Evolutionary conservation across 2,329 filamentous ascomycete species (phyloP).

Genomic region (Stachybotrys elegans): DNA sequence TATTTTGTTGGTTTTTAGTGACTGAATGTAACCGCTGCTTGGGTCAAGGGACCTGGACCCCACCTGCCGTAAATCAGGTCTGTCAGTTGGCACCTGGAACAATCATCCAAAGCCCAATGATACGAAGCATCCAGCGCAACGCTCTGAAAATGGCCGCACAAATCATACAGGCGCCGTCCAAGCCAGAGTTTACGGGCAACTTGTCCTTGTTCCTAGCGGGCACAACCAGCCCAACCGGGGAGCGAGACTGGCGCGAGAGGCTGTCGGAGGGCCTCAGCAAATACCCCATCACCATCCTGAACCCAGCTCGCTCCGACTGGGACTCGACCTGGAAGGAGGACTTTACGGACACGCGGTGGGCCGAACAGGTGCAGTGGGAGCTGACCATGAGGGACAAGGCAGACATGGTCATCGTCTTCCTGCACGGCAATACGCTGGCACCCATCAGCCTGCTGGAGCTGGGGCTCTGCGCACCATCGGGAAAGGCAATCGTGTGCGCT

Average conservation of each 20-base stretch:
- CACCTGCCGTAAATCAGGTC: too few relatives aligned
- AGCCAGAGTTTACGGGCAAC: constrained; percentile 8
- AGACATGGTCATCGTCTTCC: constrained; percentile 52
- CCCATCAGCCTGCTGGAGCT: constrained; percentile 58
- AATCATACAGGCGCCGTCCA: constrained; percentile 23
- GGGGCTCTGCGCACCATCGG: constrained; percentile 42
- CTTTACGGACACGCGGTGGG: constrained; percentile 38
- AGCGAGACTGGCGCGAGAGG: constrained; percentile 45
- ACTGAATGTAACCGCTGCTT: not conserved
- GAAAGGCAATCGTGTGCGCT: constrained; percentile 49
- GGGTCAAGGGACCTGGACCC: not conserved
- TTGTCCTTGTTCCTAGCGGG: constrained; percentile 53
- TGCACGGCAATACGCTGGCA: constrained; percentile 45
- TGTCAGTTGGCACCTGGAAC: not conserved
- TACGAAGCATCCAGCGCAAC: not conserved
- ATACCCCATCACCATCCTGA: constrained; percentile 47
- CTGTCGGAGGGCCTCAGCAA: constrained; percentile 35
- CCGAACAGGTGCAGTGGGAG: constrained; percentile 57
- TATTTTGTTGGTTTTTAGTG: not conserved
- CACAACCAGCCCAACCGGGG: constrained; percentile 38
- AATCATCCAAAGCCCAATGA: not conserved
- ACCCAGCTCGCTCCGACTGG: constrained; percentile 55
- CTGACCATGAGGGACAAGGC: constrained; percentile 48
- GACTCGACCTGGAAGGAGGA: constrained; percentile 47
- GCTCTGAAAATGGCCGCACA: constrained; percentile 11